phyloP scores from a whole-genome alignment of 768 basidiomycete species.

The Trametes cubensis region DNA sequence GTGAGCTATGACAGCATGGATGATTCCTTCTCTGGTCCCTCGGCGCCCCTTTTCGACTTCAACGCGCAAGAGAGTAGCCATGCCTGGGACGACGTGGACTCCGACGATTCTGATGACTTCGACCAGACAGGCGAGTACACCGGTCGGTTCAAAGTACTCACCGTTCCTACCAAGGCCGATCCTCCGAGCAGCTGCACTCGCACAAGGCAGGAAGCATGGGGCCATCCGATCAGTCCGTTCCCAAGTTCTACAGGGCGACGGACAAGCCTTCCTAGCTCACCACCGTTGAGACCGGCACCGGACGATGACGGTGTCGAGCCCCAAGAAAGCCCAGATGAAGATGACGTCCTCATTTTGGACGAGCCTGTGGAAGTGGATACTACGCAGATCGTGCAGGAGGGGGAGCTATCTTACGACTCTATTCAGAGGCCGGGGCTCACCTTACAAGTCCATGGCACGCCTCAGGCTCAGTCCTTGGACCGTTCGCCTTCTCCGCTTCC shows the following conservation, averaged over 20 bases:
- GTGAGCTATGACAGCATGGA: constrained; percentile 20
- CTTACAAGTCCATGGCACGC: background rate
- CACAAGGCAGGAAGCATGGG: constrained; percentile 59
- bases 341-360: constrained; percentile 25
- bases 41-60: constrained; percentile 30
- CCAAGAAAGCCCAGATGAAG: constrained; percentile 13
- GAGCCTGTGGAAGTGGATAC: background rate
- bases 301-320: constrained; percentile 11
- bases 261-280: constrained; percentile 13
- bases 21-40: constrained; percentile 18
- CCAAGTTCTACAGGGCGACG: constrained; percentile 35
- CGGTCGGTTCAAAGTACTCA: constrained; percentile 58
- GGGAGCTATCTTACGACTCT: background rate
- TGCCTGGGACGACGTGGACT: constrained; percentile 29
- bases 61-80: constrained; percentile 9
- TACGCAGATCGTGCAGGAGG: background rate
- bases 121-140: constrained; percentile 61
- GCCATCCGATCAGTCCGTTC: constrained; percentile 70
- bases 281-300: constrained; percentile 9
- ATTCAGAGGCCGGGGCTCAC: background rate
- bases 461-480: background rate
- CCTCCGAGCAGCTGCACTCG: constrained; percentile 62
- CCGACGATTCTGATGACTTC: constrained; percentile 38
- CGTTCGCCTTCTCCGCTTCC: constrained; percentile 22
- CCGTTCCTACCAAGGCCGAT: constrained; percentile 64